Evolutionary conservation across 2,329 filamentous ascomycete genomes (phyloP).

Genomic region (Ascochyta koolunga): DNA sequence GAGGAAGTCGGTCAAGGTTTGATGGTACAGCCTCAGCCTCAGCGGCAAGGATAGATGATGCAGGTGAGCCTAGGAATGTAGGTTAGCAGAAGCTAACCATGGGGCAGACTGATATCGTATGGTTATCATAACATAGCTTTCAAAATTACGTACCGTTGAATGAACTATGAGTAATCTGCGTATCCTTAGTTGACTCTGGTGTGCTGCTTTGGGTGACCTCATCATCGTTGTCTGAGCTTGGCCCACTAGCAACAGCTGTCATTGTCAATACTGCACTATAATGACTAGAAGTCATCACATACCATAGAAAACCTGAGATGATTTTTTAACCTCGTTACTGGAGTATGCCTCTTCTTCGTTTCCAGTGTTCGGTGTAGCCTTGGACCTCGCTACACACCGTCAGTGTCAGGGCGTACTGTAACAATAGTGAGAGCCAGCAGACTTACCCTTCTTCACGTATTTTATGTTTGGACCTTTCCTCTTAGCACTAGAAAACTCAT

Average conservation of each 20-base stretch:
- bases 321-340: not conserved
- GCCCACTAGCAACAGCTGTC: not conserved
- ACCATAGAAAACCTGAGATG: not conserved
- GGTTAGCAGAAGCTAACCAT: not conserved
- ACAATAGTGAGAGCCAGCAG: too few relatives aligned
- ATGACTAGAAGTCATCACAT: not conserved
- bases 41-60: conserved; percentile 21
- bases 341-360: not conserved
- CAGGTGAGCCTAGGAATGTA: not conserved
- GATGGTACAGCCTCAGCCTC: conserved; percentile 27
- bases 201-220: not conserved
- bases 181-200: not conserved
- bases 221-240: not conserved
- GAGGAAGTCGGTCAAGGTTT: conserved; percentile 30
- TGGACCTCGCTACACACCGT: conserved; percentile 1
- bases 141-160: not conserved
- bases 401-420: not conserved
- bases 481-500: not conserved
- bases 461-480: not conserved
- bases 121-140: not conserved
- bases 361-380: not conserved
- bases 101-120: not conserved
- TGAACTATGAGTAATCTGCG: not conserved
- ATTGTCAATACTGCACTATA: not conserved
- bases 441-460: conserved; percentile 5